Percentiles rank a stretch among this genome's conserved stretches.
phyloP scores from a whole-genome alignment of 768 basidiomycete species.

The Russula sp. region DNA sequence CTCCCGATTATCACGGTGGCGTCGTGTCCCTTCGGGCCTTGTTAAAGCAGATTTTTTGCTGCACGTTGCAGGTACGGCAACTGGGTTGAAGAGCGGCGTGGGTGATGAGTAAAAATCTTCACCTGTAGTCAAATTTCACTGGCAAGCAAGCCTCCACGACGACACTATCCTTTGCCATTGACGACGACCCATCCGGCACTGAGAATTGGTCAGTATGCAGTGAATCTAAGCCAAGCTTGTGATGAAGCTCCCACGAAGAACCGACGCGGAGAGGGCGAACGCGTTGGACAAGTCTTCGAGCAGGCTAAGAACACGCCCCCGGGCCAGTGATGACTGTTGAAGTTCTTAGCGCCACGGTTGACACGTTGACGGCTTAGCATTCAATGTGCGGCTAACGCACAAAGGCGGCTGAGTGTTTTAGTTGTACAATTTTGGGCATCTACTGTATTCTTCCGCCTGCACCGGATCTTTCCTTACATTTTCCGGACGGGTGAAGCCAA shows the following conservation, averaged over 20 bases:
- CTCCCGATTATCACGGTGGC: background rate
- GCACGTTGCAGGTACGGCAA: slow-evolving; percentile 4
- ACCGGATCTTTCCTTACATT: slow-evolving; percentile 8
- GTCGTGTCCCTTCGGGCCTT: background rate
- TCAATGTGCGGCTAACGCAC: background rate
- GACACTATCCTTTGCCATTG: too few relatives aligned
- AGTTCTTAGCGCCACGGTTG: background rate
- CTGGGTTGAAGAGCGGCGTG: background rate
- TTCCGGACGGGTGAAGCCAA: background rate
- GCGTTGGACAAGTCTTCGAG: background rate
- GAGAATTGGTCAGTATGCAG: background rate
- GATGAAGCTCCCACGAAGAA: too few relatives aligned
- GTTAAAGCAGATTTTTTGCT: background rate
- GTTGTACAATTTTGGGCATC: background rate
- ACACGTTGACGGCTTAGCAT: too few relatives aligned
- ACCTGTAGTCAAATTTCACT: background rate
- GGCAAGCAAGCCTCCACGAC: too few relatives aligned
- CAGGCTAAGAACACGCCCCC: background rate
- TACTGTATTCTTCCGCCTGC: background rate
- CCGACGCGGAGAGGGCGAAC: too few relatives aligned
- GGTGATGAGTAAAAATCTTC: background rate
- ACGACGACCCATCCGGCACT: background rate
- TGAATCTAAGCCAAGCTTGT: too few relatives aligned
- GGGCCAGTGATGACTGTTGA: background rate
- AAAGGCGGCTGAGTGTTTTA: background rate